A percentile compares a stretch with the other conserved stretches of the same genome.
Evolutionary conservation across 768 basidiomycete species (phyloP).

Genomic region (Leccinellum albellum): DNA sequence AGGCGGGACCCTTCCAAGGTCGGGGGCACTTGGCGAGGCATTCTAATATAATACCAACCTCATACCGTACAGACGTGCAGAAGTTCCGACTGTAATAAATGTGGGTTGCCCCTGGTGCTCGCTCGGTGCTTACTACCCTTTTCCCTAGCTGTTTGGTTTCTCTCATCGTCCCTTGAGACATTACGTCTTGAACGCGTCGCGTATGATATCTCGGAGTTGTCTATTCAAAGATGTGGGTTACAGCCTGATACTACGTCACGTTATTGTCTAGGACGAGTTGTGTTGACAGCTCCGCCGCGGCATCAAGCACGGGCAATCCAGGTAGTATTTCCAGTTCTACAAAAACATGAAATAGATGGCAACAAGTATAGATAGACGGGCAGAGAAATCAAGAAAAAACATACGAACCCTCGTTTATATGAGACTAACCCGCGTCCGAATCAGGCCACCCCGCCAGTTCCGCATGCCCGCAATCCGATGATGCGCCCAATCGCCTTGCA

Average conservation of each 20-base stretch:
- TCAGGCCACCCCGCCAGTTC: slow-evolving; percentile 84
- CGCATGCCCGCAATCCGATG: slow-evolving; percentile 80
- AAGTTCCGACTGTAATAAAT: no score
- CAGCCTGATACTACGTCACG: no score
- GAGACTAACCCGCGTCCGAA: slow-evolving; percentile 74
- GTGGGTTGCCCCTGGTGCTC: neutral
- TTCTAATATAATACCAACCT: no score
- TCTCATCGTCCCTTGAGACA: neutral
- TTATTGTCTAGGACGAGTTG: no score
- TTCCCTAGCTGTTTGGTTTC: neutral
- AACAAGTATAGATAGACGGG: neutral
- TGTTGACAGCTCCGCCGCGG: neutral
- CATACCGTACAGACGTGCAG: no score
- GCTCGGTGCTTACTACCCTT: neutral
- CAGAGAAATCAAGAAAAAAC: neutral
- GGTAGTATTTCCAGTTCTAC: neutral
- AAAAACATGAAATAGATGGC: neutral
- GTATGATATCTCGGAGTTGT: neutral
- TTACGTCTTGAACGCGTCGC: neutral
- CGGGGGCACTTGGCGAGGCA: no score
- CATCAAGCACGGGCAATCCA: neutral
- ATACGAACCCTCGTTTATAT: slow-evolving; percentile 43
- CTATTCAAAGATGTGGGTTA: no score
- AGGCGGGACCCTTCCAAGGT: no score
- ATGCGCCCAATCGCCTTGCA: slow-evolving; percentile 85